Conservation (phyloP, 75 land plant genomes). For the Adiantum capillusveneris region DNA sequence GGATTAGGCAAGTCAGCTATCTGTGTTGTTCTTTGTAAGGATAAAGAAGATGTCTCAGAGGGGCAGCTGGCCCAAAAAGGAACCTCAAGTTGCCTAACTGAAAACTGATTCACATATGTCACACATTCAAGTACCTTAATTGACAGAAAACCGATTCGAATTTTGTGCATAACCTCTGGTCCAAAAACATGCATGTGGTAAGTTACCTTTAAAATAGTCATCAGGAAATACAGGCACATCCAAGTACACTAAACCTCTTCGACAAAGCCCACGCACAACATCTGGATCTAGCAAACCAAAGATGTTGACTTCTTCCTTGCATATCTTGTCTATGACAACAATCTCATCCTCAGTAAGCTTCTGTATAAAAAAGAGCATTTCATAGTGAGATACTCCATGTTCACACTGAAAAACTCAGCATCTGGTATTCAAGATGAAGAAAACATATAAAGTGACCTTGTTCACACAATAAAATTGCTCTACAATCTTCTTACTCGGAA, state of each 20-base stretch:
- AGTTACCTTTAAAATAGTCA: slow-evolving; percentile 92
- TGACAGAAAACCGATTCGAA: not conserved
- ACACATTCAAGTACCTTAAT: too few relatives aligned
- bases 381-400: not conserved
- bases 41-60: too few relatives aligned
- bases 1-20: too few relatives aligned
- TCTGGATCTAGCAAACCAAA: slow-evolving; percentile 83
- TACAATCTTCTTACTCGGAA: slow-evolving; percentile 58
- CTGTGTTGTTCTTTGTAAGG: too few relatives aligned
- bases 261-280: slow-evolving; percentile 60
- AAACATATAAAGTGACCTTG: not conserved
- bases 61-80: too few relatives aligned
- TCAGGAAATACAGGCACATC: slow-evolving; percentile 98
- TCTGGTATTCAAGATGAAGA: not conserved
- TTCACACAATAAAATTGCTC: slow-evolving; percentile 3
- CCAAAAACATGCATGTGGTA: not conserved
- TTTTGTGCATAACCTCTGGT: not conserved
- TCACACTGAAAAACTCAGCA: not conserved
- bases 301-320: slow-evolving; percentile 88
- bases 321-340: slow-evolving; percentile 79
- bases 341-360: slow-evolving; percentile 94
- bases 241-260: slow-evolving; percentile 83
- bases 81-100: too few relatives aligned
- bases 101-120: too few relatives aligned
- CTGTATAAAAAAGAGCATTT: slow-evolving; percentile 22